These are phyloP conservation scores for Dioscorea zingiberensis DNA, from an alignment of 106 monocot species.

Conservation along the genomic window DNA sequence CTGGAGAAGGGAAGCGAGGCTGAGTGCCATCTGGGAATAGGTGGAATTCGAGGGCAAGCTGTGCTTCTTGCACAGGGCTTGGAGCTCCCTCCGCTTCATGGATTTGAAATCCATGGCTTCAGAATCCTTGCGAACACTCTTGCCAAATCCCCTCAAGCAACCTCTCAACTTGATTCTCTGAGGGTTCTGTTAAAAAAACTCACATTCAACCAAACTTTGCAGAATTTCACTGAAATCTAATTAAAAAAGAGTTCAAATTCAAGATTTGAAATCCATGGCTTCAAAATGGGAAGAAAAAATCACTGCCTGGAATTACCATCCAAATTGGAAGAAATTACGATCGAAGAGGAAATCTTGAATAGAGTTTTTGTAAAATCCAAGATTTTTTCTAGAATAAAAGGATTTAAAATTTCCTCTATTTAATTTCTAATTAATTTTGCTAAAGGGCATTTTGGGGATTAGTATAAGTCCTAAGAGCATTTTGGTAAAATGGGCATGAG, in stretches of 20 bases:
- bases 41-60: constrained; percentile 31
- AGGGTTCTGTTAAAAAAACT: background rate
- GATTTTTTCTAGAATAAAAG: too few species aligned
- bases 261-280: too few species aligned
- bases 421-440: too few species aligned
- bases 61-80: constrained; percentile 35
- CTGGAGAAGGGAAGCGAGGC: constrained; percentile 23
- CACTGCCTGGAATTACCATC: background rate
- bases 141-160: constrained; percentile 23
- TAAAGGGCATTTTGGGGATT: too few species aligned
- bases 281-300: background rate
- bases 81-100: constrained; percentile 38
- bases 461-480: too few species aligned
- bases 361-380: too few species aligned
- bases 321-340: background rate
- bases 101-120: constrained; percentile 22
- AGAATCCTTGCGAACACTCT: constrained; percentile 12
- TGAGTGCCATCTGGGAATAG: constrained; percentile 28
- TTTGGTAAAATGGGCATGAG: too few species aligned
- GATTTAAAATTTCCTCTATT: too few species aligned
- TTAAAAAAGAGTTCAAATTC: background rate
- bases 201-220: background rate
- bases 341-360: background rate
- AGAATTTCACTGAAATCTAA: background rate
- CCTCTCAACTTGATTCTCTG: constrained; percentile 19